Evolutionary conservation across 495 filamentous ascomycete genomes (phyloP), one percentile per base, ranked within the genome.

Genomic region (Neurospora sp.): DNA sequence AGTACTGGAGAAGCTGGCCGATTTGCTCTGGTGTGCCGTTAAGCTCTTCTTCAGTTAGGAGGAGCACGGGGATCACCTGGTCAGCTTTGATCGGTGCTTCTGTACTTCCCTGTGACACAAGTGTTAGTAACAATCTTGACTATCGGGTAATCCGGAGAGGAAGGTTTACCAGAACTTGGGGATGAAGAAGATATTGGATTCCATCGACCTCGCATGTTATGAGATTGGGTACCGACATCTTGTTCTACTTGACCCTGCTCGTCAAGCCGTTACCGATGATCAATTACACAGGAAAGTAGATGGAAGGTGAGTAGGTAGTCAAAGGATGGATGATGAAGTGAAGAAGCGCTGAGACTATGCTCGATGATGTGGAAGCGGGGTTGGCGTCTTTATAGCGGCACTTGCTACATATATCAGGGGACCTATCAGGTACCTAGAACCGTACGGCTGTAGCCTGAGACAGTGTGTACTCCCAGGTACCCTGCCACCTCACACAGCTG

Each of bases 31-130:
- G 44, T 16, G 53, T 35, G 12, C 53, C 37, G 35, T 38, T 39
- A 1, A 72, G 45, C 22, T 72, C 71, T 37, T 37, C 45, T 40
- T 72, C 71, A 9, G 48, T 72, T 1, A 72, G 40, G 38, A 61
- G 31, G 37, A 72, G 71, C 16, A 75, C 74, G 31, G 74, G 74
- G 9, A 75, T 71, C 6, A 75, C 40, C 14, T 73, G 53, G 38
- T 73, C 71, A 3, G 74, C 65, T 20, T 70, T 73, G 45, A 75
- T 70, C 4, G 71, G 65, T 31, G 61, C 71, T 59, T 73, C 44
- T 41, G 72, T 70, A 20, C 61, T 68, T 41, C 74, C 74, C 74
- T 75, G 40, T 35, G 31, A 14, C 0, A 3, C 0, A 9, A 20
- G 40, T 7, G 3, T 61, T 9, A 61, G 27, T 35, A 31, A 8